Evolutionary conservation across 2,329 filamentous ascomycete genomes (phyloP).

Genomic region (Phyllachora maydis): DNA sequence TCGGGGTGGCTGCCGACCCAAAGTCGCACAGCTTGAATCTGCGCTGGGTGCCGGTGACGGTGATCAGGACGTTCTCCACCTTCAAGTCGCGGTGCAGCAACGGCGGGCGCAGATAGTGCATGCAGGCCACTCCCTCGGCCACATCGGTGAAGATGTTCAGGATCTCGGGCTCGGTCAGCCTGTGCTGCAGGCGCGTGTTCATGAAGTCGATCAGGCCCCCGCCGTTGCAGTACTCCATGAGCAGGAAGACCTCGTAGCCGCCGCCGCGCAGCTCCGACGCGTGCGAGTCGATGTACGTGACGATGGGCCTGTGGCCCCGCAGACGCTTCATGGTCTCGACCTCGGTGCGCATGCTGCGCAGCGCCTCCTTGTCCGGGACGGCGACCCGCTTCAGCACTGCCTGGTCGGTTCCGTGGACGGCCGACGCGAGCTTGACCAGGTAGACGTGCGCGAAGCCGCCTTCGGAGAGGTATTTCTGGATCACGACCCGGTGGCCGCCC

Average conservation of each 20-base stretch:
- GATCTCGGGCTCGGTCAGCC: constrained; percentile 92
- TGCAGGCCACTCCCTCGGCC: constrained; percentile 88
- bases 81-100: constrained; percentile 88
- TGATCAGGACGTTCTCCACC: constrained; percentile 94
- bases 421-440: constrained; percentile 66
- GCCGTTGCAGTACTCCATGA: constrained; percentile 95
- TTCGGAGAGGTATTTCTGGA: constrained; percentile 95
- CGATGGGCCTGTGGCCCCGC: constrained; percentile 88
- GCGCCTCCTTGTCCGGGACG: constrained; percentile 83
- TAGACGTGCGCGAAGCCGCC: constrained; percentile 98
- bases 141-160: constrained; percentile 93
- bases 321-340: constrained; percentile 99
- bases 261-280: constrained; percentile 82
- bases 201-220: constrained; percentile 98
- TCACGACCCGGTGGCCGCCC: constrained; percentile 75
- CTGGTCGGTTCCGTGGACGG: constrained; percentile 57
- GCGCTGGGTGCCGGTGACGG: constrained; percentile 38
- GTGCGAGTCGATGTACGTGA: constrained; percentile 96
- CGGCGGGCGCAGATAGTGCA: constrained; percentile 95
- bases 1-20: constrained; percentile 70
- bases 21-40: constrained; percentile 97
- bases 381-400: constrained; percentile 89
- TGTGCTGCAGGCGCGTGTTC: constrained; percentile 93
- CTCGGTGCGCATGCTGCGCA: constrained; percentile 93
- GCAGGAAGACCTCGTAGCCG: constrained; percentile 91